Evolutionary conservation across 2,329 filamentous ascomycete species (phyloP).

Genomic region (Atkinsonella hypoxylon): DNA sequence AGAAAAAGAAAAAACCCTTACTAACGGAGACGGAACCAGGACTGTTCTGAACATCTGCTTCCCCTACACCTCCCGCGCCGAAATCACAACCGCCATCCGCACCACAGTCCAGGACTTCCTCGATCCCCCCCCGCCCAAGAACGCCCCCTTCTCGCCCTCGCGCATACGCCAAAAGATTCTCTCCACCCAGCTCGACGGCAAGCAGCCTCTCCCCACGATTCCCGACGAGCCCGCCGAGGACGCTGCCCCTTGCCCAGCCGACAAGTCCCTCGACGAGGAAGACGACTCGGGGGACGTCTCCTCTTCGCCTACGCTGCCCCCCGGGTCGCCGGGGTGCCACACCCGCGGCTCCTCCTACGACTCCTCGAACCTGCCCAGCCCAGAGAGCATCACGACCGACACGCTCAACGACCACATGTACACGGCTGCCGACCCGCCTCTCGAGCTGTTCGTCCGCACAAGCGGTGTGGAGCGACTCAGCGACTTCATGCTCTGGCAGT

Average conservation of each 20-base stretch:
- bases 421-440: slow-evolving; percentile 70
- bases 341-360: slow-evolving; percentile 20
- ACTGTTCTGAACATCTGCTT: slow-evolving; percentile 84
- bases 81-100: slow-evolving; percentile 84
- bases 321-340: slow-evolving; percentile 37
- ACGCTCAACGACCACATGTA: slow-evolving; percentile 81
- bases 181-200: slow-evolving; percentile 45
- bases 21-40: slow-evolving; percentile 19
- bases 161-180: slow-evolving; percentile 81
- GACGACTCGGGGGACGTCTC: slow-evolving; percentile 34
- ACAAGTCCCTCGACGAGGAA: slow-evolving; percentile 23
- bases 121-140: slow-evolving; percentile 51
- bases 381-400: slow-evolving; percentile 75
- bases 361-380: slow-evolving; percentile 45
- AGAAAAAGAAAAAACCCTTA: background rate
- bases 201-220: slow-evolving; percentile 36
- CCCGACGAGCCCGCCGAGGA: slow-evolving; percentile 21
- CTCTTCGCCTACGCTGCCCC: slow-evolving; percentile 47
- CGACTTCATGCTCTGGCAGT: slow-evolving; percentile 99
- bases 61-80: slow-evolving; percentile 89
- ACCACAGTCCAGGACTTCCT: slow-evolving; percentile 81
- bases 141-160: slow-evolving; percentile 72
- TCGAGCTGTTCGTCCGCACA: slow-evolving; percentile 85
- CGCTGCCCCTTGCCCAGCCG: slow-evolving; percentile 9
- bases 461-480: slow-evolving; percentile 87